These are phyloP conservation scores for Capronia epimyces DNA, from an alignment of 2,329 filamentous ascomycete species.

Conservation along the genomic window DNA sequence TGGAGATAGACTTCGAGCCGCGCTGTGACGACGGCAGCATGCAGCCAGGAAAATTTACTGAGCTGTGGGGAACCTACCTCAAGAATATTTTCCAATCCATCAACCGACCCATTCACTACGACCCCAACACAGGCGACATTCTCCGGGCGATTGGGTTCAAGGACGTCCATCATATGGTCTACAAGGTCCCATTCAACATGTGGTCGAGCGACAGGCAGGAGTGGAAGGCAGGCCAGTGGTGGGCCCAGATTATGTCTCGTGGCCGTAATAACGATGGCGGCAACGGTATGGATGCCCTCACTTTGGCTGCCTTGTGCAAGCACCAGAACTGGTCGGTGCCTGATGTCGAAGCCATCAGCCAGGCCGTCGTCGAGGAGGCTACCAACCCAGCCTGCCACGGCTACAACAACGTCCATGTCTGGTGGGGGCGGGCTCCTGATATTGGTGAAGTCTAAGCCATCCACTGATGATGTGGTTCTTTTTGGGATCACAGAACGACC, in stretches of 20 bases:
- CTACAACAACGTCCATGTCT: constrained; percentile 56
- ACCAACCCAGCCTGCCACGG: constrained; percentile 62
- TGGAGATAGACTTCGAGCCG: constrained; percentile 80
- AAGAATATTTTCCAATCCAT: constrained; percentile 61
- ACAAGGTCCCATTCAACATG: constrained; percentile 66
- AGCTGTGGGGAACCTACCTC: constrained; percentile 64
- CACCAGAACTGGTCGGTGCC: constrained; percentile 55
- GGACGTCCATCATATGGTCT: constrained; percentile 66
- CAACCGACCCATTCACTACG: constrained; percentile 61
- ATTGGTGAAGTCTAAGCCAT: constrained; percentile 1
- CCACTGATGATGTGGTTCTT: too few relatives aligned
- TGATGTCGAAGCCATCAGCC: constrained; percentile 59
- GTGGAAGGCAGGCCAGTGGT: constrained; percentile 71
- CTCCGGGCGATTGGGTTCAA: constrained; percentile 70
- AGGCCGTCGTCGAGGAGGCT: constrained; percentile 62
- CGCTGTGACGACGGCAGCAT: constrained; percentile 64
- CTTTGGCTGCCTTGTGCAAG: constrained; percentile 66
- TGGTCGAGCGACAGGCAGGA: constrained; percentile 62
- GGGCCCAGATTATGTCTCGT: constrained; percentile 70
- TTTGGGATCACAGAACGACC: too few relatives aligned
- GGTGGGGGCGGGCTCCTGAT: constrained; percentile 20
- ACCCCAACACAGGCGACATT: constrained; percentile 51
- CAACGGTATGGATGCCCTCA: constrained; percentile 59
- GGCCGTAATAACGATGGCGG: constrained; percentile 37
- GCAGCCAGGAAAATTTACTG: constrained; percentile 33